These are phyloP conservation scores for Ogataea dorogensis DNA, from an alignment of 805 yeast species.

Conservation along the genomic window DNA sequence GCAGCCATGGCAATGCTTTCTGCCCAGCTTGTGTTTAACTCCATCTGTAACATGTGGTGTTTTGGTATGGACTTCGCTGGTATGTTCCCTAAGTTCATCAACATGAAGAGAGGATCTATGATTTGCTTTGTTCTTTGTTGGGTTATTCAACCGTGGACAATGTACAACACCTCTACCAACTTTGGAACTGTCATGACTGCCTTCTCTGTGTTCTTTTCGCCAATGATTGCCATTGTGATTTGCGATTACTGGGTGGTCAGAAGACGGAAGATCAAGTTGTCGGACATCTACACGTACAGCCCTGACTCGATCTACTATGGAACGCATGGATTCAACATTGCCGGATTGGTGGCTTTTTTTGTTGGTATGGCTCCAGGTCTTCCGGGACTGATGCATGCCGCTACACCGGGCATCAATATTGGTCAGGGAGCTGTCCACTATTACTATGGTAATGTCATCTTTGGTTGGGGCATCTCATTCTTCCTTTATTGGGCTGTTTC, in stretches of 20 bases:
- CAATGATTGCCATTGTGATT: slow-evolving; percentile 36
- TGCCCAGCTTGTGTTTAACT: slow-evolving; percentile 1
- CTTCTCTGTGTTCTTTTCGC: slow-evolving; percentile 36
- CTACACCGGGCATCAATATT: slow-evolving; percentile 12
- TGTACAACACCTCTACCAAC: slow-evolving; percentile 33
- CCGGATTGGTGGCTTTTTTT: slow-evolving; percentile 39
- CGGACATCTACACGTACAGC: slow-evolving; percentile 37
- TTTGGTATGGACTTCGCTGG: slow-evolving; percentile 20
- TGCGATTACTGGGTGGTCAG: slow-evolving; percentile 39
- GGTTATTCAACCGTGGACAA: slow-evolving; percentile 41
- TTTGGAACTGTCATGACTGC: slow-evolving; percentile 37
- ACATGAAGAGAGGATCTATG: slow-evolving; percentile 53
- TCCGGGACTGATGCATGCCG: slow-evolving; percentile 44
- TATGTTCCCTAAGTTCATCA: slow-evolving; percentile 54
- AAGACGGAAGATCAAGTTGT: slow-evolving; percentile 39
- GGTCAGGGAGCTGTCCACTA: slow-evolving; percentile 39
- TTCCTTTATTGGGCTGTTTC: background rate
- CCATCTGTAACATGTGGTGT: background rate
- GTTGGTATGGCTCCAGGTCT: slow-evolving; percentile 45
- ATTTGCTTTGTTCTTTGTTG: slow-evolving; percentile 32
- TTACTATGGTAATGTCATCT: slow-evolving; percentile 34
- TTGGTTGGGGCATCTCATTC: background rate
- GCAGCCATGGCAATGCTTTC: slow-evolving; percentile 37
- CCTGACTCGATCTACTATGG: slow-evolving; percentile 37
- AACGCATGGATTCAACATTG: slow-evolving; percentile 40